Evolutionary conservation across 2,329 filamentous ascomycete species (phyloP), one percentile per base, ranked within the genome.

Genomic region (Ascochyta lentis): DNA sequence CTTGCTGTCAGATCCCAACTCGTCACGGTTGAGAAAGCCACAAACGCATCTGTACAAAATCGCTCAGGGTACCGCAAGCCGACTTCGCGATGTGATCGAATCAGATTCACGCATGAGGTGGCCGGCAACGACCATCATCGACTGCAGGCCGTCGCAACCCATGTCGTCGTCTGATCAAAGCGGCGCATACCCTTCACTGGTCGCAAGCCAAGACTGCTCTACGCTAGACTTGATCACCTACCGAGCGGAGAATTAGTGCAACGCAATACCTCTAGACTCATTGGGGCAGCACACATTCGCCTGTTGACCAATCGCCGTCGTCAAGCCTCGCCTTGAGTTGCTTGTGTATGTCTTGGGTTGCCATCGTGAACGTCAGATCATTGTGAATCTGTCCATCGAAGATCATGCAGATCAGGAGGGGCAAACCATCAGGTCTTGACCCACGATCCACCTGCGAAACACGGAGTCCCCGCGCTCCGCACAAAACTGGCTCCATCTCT

Each of bases 381-480:
- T 19, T 26, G n/a, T 49, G 47, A 31, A 43, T 38, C 34, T 31
- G 27, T 33, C 19, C 15, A 39, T 2, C 47, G 48, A 26, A 41
- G 37, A 34, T 43, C 47, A 43, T 23, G 47, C 35, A 42, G 38
- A 46, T 48, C 31, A 39, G 23, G 43, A 51, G 53, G 42, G 53
- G 48, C 39, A 43, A 12, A 34, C 13, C 22, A 29, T 23, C 33
- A 34, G 34, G 23, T 31, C 47, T 34, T 9, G 23, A 24, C 31
- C 22, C 37, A 34, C 16, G 38, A 48, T 47, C 42, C 46, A 22
- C 26, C 26, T 23, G 33, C 42, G 38, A 49, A 46, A 56, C 43
- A 42, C 48, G 43, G 43, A 50, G 53, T 42, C 53, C 53, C 53
- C 53, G 53, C 53, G 47, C 53, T 56, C 26, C 33, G 22, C 47